Percentiles rank a stretch among this genome's conserved stretches.
Evolutionary conservation across 1,139 yeast genomes (phyloP).

Genomic region (Lodderomyces jiufengensis): DNA sequence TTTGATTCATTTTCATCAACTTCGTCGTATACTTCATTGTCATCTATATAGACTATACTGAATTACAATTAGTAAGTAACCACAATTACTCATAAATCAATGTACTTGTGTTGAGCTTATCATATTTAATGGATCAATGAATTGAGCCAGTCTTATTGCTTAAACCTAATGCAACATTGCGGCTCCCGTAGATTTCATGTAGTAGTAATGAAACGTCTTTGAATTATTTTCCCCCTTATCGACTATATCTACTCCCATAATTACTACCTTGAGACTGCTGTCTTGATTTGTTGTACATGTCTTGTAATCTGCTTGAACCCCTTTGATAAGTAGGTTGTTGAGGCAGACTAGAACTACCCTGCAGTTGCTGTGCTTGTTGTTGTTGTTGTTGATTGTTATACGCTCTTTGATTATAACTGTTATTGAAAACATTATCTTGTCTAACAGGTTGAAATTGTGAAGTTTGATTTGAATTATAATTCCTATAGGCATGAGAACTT

Average conservation of each 20-base stretch:
- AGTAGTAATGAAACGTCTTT: no score
- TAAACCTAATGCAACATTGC: no score
- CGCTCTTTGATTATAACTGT: constrained; percentile 18
- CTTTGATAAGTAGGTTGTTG: constrained; percentile 23
- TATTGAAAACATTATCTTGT: constrained; percentile 20
- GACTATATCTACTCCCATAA: constrained; percentile 14
- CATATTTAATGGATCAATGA: no score
- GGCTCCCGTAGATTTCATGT: no score
- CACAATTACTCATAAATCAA: no score
- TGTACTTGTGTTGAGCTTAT: no score
- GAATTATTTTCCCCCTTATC: no score
- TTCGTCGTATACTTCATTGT: no score
- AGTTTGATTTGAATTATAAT: neutral
- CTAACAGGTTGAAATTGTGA: constrained; percentile 29
- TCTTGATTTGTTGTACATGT: constrained; percentile 42
- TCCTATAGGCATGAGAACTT: constrained; percentile 4
- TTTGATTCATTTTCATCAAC: no score
- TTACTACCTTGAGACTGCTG: constrained; percentile 40
- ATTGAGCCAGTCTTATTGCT: no score
- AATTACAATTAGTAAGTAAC: no score
- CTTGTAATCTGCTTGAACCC: constrained; percentile 37
- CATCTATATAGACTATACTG: no score
- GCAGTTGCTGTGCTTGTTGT: constrained; percentile 13
- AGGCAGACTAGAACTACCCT: neutral
- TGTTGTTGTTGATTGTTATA: constrained; percentile 14